Base-by-base conservation (phyloP, 257 asterid genomes). In the Solanum dulcamara region DNA sequence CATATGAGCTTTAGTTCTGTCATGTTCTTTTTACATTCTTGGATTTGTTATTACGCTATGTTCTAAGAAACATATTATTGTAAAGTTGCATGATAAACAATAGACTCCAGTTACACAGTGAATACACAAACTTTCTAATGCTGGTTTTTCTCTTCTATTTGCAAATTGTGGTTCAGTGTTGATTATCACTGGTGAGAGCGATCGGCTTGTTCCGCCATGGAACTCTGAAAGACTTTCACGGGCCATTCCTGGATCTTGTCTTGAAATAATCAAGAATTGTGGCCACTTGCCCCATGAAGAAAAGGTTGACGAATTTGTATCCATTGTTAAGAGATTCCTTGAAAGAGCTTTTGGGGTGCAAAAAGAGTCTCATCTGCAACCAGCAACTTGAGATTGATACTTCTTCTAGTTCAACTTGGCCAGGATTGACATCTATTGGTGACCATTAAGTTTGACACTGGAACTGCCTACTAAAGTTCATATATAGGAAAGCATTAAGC, bases 271-370 rank as follows among this genome's bases (percentile, higher is more conserved):
- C 92, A 91, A 91, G 94, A 93, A 93, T 4, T 97, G 98, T 84
- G 98, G 99, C 84, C 99, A 97, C 89, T 84, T 95, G 84, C 99
- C 99, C 33, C 98, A 93, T 77, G 98, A 94, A 94, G 99, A 97
- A 87, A 97, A 91, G 92, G 86, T 93, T 17, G 91, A 93, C 38
- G 97, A 97, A 89, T 97, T 97, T 80, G 90, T 93, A 28, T 88
- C 98, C 14, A 86, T 93, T 75, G 93, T 97, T 62, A 93, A 90
- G 81, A 91, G 90, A 84, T 96, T 96, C 89, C 90, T 95, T 66
- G 91, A 82, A 6, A 83, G 82, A 80, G 89, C 86, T 74, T 88
- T 91, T 79, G 93, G 93, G 33, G 89, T 84, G 80, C 87, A 91
- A 72, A 92, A 89, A 59, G 94, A 91, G 87, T 88, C 90, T 40